Conservation (phyloP, 2,329 filamentous ascomycete genomes). For the Alternaria hordeiaustralica region DNA sequence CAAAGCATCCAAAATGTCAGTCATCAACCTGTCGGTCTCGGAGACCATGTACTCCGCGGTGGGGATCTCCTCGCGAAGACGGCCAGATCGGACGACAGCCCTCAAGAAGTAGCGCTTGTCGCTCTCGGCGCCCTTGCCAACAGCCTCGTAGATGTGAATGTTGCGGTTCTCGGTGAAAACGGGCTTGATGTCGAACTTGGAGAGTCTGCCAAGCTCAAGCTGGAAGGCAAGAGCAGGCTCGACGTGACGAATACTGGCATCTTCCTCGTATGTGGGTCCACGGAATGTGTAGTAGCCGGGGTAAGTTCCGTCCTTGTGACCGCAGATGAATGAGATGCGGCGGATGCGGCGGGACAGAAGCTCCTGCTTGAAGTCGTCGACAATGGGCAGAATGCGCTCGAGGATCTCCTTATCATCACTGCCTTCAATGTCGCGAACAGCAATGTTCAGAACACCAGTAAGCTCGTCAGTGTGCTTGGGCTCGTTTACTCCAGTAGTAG, state of each 20-base stretch:
- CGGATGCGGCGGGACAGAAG: constrained; percentile 81
- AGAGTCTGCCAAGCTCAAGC: constrained; percentile 90
- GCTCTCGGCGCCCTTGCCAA: constrained; percentile 92
- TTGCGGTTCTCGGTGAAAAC: constrained; percentile 99
- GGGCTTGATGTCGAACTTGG: constrained; percentile 97
- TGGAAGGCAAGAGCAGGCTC: constrained; percentile 98
- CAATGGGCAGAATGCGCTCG: constrained; percentile 73
- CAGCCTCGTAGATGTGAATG: constrained; percentile 97
- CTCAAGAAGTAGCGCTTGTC: constrained; percentile 99
- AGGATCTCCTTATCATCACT: constrained; percentile 82
- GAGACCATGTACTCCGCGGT: constrained; percentile 99
- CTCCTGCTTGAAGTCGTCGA: constrained; percentile 83
- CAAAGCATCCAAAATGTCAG: constrained; percentile 94
- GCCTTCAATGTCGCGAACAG: constrained; percentile 85
- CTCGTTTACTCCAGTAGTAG: constrained; percentile 47
- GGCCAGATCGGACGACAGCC: constrained; percentile 90
- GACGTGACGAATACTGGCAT: constrained; percentile 94
- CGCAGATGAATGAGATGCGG: constrained; percentile 94
- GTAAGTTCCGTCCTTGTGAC: constrained; percentile 91
- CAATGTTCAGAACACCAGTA: constrained; percentile 90
- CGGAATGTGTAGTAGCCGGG: constrained; percentile 99
- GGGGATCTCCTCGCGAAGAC: constrained; percentile 94
- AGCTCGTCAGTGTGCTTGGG: constrained; percentile 74
- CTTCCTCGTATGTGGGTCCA: constrained; percentile 86
- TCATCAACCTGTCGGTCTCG: constrained; percentile 94